phyloP scores from a whole-genome alignment of 1,284 basidiomycete genomes.

The Mycena sp. region DNA sequence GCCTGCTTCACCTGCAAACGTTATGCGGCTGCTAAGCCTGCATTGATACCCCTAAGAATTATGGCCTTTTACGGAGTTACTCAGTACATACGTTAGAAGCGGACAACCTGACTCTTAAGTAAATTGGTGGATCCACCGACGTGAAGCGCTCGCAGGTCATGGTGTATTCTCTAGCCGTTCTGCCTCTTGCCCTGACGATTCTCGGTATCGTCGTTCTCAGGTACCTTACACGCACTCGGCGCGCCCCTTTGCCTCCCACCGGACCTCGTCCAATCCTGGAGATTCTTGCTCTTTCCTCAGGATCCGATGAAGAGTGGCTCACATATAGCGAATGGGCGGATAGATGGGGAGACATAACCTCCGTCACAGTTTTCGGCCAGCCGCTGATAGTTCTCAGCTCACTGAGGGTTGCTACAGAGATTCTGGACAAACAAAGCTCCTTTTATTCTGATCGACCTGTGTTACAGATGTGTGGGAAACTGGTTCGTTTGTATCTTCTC shows the following conservation, averaged over 20 bases:
- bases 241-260: constrained; percentile 8
- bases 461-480: constrained; percentile 30
- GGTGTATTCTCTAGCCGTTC: not conserved
- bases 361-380: constrained; percentile 28
- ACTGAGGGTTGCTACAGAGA: constrained; percentile 33
- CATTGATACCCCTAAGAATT: too few relatives aligned
- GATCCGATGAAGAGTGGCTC: constrained; percentile 16
- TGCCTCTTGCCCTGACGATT: not conserved
- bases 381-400: constrained; percentile 39
- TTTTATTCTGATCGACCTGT: constrained; percentile 40
- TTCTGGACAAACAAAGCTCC: constrained; percentile 38
- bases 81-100: too few relatives aligned
- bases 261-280: constrained; percentile 13
- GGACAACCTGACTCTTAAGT: too few relatives aligned
- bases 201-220: not conserved
- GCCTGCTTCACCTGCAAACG: too few relatives aligned
- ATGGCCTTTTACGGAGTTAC: too few relatives aligned
- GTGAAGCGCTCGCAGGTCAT: too few relatives aligned
- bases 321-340: constrained; percentile 26
- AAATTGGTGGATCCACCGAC: too few relatives aligned
- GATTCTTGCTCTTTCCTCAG: constrained; percentile 7
- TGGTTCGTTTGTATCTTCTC: constrained; percentile 21
- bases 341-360: constrained; percentile 20
- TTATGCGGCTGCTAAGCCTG: too few relatives aligned
- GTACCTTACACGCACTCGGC: not conserved